A percentile compares a stretch with the other conserved stretches of the same genome.
phyloP scores from a whole-genome alignment of 352 stramenopile species.

The Phytophthora colocasiae region DNA sequence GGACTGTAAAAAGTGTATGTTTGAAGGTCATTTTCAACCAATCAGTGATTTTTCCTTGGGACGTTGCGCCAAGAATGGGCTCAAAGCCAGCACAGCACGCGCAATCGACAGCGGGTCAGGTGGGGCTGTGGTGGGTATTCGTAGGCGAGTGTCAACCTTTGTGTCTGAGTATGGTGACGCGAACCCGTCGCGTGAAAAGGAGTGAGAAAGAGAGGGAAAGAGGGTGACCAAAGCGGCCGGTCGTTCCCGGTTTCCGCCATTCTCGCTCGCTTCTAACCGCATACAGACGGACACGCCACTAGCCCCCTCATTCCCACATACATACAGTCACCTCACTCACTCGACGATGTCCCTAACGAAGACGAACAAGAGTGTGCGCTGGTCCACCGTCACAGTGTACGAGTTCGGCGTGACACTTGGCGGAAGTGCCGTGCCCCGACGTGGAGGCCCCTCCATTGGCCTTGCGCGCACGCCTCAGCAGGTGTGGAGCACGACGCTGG shows the following conservation, averaged over 20 bases:
- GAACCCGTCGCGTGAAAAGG: slow-evolving; percentile 18
- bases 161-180: slow-evolving; percentile 20
- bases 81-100: slow-evolving; percentile 7
- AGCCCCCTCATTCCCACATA: neutral
- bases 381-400: slow-evolving; percentile 70
- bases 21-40: slow-evolving; percentile 1
- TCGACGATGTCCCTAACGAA: slow-evolving; percentile 11
- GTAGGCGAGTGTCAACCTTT: slow-evolving; percentile 11
- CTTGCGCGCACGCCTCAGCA: slow-evolving; percentile 47
- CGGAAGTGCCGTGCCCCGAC: slow-evolving; percentile 57
- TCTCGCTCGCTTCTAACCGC: slow-evolving; percentile 2
- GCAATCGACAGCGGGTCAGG: neutral
- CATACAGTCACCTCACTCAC: neutral
- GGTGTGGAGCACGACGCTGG: slow-evolving; percentile 58
- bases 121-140: slow-evolving; percentile 13
- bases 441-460: slow-evolving; percentile 57
- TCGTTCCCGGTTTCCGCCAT: slow-evolving; percentile 8
- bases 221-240: too few species aligned
- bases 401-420: slow-evolving; percentile 67
- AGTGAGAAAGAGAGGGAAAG: slow-evolving; percentile 21
- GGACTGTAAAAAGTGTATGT: neutral
- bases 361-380: slow-evolving; percentile 54
- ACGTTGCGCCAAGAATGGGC: neutral
- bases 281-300: neutral
- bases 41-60: slow-evolving; percentile 1